Base-by-base conservation (phyloP, 495 filamentous ascomycete genomes). In the Penicillium steckii region DNA sequence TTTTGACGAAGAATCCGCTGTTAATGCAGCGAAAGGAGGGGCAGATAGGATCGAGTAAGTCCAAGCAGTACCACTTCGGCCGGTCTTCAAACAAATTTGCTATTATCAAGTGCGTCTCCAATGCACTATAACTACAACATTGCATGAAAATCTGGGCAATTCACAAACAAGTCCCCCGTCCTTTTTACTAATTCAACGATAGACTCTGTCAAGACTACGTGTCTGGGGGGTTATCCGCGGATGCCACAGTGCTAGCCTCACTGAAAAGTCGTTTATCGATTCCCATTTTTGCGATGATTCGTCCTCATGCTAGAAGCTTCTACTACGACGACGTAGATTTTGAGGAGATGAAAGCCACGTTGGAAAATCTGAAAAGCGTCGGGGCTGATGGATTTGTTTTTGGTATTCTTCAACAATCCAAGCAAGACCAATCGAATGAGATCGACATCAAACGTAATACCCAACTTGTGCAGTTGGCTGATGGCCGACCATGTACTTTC, bases 331-430 rank as follows among this genome's bases (percentile, higher is more conserved):
- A 63, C 4, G 24, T 15, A 0, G 76, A 79, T 8, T 72, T 76
- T 24, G 52, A 63, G 27, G 10, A 30, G 2, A 81, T 82, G 78
- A 69, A 68, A 41, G 24, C 38, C 0, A 69, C 67, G 1, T 55
- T 81, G 15, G 27, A 48, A 13, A 17, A 22, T 2, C 65, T 79
- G 48, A 71, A 69, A 18, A 12, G 43, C 1, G 19, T 38, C 0
- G 66, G 71, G n/a, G 70, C 73, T 2, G 66, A 73, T 56, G 79
- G 77, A 0, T 80, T 80, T 50, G 78, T 82, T 4, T 80, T 81
- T 45, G 78, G 78, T 0, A 66, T 79, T 25, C 52, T 81, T 6
- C 47, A 41, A 5, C 32, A 22, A 12, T 15, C 49, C 0, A 23
- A 66, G 8, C 29, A 50, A 1, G 8, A 18, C 6, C n/a, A 35